Conservation (phyloP, 2,329 filamentous ascomycete genomes). For the Aspergillus persii region DNA sequence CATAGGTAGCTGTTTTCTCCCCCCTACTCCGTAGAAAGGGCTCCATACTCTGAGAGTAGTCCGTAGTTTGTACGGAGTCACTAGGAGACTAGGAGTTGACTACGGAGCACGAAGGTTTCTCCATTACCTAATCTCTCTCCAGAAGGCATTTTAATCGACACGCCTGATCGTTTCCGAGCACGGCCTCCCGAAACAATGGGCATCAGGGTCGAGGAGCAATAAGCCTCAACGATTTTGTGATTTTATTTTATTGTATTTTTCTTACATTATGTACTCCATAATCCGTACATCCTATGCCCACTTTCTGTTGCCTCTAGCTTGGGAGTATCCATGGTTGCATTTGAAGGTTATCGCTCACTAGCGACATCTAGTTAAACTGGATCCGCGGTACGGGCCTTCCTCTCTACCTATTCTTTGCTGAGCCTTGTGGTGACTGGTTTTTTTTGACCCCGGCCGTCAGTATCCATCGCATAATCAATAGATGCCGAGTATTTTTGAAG, state of each 20-base stretch:
- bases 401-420: background rate
- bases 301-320: background rate
- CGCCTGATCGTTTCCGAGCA: constrained; percentile 14
- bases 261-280: background rate
- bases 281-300: too few relatives aligned
- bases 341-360: background rate
- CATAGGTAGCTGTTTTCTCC: too few relatives aligned
- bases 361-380: background rate
- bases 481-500: background rate
- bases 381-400: background rate
- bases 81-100: too few relatives aligned
- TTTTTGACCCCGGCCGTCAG: background rate
- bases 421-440: background rate
- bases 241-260: background rate
- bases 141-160: constrained; percentile 13
- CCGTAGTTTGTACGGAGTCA: too few relatives aligned
- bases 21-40: too few relatives aligned
- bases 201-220: background rate
- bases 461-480: background rate
- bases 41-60: too few relatives aligned
- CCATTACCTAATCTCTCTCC: constrained; percentile 1
- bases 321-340: background rate
- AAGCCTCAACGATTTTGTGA: background rate
- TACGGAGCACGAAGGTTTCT: background rate
- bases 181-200: constrained; percentile 6